phyloP scores from a whole-genome alignment of 306 rosid genomes.

The Acacia acuminata region DNA sequence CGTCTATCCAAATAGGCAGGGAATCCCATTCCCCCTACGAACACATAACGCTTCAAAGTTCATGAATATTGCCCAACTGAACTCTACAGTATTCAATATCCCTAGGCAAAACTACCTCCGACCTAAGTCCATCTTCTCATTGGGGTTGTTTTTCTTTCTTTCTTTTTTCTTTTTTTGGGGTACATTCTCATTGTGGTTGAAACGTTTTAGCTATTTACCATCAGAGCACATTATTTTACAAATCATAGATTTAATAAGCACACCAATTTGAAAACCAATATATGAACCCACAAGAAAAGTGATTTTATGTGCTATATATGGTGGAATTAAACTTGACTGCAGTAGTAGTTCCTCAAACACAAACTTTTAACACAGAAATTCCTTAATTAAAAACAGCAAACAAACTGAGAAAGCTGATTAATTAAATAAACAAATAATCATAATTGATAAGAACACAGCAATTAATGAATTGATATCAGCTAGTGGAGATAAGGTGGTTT shows the following conservation, averaged over 20 bases:
- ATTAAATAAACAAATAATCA: background rate
- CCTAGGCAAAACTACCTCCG: background rate
- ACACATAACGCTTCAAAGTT: too few relatives aligned
- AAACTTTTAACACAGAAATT: background rate
- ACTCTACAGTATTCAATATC: too few relatives aligned
- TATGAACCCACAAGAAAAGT: background rate
- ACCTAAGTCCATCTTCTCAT: background rate
- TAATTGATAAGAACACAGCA: background rate
- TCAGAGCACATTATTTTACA: background rate
- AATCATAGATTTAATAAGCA: background rate
- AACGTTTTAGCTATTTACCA: background rate
- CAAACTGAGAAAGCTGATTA: background rate
- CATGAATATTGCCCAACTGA: too few relatives aligned
- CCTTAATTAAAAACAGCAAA: background rate
- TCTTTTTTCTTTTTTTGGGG: too few relatives aligned
- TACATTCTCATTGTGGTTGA: background rate
- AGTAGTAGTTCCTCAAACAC: background rate
- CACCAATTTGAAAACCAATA: background rate
- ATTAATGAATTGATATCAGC: background rate
- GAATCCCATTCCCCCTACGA: too few relatives aligned
- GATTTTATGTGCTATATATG: background rate
- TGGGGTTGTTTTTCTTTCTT: too few relatives aligned
- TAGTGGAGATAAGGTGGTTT: constrained; percentile 13
- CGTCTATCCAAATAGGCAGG: too few relatives aligned
- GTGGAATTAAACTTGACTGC: background rate